These are phyloP conservation scores for Rhizoctonia solani DNA, from an alignment of 1,284 basidiomycete species.

Conservation along the genomic window DNA sequence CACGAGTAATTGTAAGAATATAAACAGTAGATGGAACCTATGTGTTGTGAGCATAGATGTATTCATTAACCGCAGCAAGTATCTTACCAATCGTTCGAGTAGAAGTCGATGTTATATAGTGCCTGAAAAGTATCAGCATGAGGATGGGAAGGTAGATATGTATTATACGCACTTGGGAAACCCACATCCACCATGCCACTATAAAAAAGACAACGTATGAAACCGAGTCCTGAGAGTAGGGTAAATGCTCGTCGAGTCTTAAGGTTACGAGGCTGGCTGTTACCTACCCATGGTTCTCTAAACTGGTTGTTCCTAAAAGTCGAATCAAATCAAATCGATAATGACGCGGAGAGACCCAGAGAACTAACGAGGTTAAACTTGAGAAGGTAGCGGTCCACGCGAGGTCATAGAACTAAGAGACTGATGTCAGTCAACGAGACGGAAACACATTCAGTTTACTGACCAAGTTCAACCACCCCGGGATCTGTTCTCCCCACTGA, in stretches of 20 bases:
- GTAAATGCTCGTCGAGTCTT: background rate
- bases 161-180: background rate
- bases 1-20: background rate
- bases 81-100: constrained; percentile 22
- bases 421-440: background rate
- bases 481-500: constrained; percentile 18
- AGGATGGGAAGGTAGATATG: too few species aligned
- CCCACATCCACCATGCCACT: constrained; percentile 31
- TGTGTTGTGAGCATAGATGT: background rate
- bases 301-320: constrained; percentile 9
- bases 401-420: constrained; percentile 11
- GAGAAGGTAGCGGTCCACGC: too few species aligned
- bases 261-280: background rate
- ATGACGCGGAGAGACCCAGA: too few species aligned
- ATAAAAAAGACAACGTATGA: constrained; percentile 18
- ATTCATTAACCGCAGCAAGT: too few species aligned
- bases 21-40: constrained; percentile 20
- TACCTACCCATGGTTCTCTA: constrained; percentile 1
- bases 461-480: constrained; percentile 15
- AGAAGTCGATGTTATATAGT: constrained; percentile 27
- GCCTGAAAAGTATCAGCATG: background rate
- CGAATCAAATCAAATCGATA: background rate
- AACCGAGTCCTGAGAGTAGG: background rate
- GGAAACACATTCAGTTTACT: background rate
- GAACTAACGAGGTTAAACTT: constrained; percentile 15